phyloP scores from a whole-genome alignment of 257 asterid genomes.

The Solanum rostratum region DNA sequence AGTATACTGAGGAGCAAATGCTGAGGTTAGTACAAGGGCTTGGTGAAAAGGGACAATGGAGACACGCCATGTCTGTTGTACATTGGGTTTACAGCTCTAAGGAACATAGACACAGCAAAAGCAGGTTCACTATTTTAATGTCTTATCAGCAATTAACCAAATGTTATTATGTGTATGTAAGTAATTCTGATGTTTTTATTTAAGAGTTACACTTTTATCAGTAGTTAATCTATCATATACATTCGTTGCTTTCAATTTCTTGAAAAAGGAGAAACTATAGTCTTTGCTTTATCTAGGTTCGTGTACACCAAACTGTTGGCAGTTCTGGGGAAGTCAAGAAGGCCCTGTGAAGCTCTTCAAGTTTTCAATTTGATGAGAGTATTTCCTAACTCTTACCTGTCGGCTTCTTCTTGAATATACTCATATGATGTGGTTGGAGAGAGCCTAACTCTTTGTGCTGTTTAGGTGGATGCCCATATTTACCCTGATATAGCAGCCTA shows the following conservation, averaged over 20 bases:
- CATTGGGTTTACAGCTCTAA: constrained; percentile 71
- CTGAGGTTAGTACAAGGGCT: constrained; percentile 74
- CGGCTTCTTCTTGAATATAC: neutral
- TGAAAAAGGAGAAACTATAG: neutral
- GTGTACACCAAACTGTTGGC: constrained; percentile 79
- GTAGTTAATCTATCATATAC: neutral
- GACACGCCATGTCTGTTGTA: constrained; percentile 65
- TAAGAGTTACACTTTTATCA: neutral
- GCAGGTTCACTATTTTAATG: constrained; percentile 42
- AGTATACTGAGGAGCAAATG: constrained; percentile 80
- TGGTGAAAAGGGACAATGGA: constrained; percentile 75
- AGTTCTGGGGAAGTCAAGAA: constrained; percentile 69
- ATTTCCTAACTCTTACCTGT: constrained; percentile 7
- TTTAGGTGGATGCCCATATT: constrained; percentile 59
- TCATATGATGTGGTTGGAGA: constrained; percentile 1
- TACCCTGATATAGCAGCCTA: constrained; percentile 97
- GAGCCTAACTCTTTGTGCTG: neutral
- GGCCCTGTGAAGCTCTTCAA: constrained; percentile 68
- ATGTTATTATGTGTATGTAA: neutral
- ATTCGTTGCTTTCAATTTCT: neutral
- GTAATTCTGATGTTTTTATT: neutral
- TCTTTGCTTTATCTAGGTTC: constrained; percentile 39
- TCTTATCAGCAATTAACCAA: neutral
- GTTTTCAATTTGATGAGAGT: constrained; percentile 82
- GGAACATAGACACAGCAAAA: constrained; percentile 54